These are phyloP conservation scores for Clohesyomyces aquaticus DNA, from an alignment of 495 filamentous ascomycete genomes.

Conservation along the genomic window DNA sequence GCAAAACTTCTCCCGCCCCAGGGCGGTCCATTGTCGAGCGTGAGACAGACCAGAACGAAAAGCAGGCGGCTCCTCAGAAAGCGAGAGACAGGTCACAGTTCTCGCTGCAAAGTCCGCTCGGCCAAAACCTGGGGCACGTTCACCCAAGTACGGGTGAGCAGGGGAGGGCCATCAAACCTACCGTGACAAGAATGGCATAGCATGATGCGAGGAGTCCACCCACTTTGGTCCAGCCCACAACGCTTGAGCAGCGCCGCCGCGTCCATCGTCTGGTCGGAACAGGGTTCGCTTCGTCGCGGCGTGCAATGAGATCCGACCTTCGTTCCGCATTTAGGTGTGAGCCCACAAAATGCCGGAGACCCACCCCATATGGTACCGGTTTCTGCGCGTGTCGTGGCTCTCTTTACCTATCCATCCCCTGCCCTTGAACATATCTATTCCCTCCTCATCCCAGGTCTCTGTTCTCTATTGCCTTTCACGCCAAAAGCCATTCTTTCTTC, in stretches of 20 bases:
- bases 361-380: conserved; percentile 26
- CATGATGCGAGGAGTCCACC: background rate
- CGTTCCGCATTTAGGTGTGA: conserved; percentile 36
- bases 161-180: background rate
- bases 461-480: background rate
- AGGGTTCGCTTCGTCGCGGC: conserved; percentile 7
- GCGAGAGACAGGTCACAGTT: background rate
- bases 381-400: background rate
- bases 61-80: conserved; percentile 17
- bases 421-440: background rate
- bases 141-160: no score
- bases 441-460: conserved; percentile 3
- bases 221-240: background rate
- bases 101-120: no score
- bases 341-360: conserved; percentile 24
- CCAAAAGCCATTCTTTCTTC: conserved; percentile 7
- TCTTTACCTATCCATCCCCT: conserved; percentile 11
- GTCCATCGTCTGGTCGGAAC: conserved; percentile 9
- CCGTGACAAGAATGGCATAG: background rate
- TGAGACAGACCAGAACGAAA: background rate
- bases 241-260: background rate
- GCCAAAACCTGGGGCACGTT: no score
- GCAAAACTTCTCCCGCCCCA: background rate
- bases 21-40: no score
- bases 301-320: conserved; percentile 19